A percentile compares a stretch with the other conserved stretches of the same genome.
These are phyloP conservation scores for Catunica adiposa DNA, from an alignment of 2,329 filamentous ascomycete species.

Conservation along the genomic window DNA sequence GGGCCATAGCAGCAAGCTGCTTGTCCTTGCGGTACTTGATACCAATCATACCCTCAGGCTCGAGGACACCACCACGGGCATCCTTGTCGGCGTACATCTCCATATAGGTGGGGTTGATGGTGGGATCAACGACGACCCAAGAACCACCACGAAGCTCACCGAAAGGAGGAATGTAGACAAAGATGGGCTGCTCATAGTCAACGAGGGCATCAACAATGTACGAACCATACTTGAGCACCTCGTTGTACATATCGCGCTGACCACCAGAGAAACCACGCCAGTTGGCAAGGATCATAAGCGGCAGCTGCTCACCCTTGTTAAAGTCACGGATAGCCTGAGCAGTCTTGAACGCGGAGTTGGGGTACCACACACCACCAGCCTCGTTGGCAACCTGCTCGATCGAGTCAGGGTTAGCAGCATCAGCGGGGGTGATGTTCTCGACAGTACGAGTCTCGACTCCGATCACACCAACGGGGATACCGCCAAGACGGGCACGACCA, in stretches of 20 bases:
- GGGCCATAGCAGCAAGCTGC: slow-evolving; percentile 94
- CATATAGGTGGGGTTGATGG: slow-evolving; percentile 92
- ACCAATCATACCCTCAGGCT: slow-evolving; percentile 93
- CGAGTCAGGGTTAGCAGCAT: slow-evolving; percentile 95
- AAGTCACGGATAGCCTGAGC: slow-evolving; percentile 98
- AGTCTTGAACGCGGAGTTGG: slow-evolving; percentile 99
- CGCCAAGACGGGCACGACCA: slow-evolving; percentile 86
- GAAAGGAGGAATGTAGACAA: slow-evolving; percentile 94
- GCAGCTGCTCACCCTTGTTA: slow-evolving; percentile 96
- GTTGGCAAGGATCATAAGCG: slow-evolving; percentile 97
- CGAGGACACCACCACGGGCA: slow-evolving; percentile 86
- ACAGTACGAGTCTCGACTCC: slow-evolving; percentile 89
- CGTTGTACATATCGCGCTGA: slow-evolving; percentile 99
- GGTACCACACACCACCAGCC: slow-evolving; percentile 98
- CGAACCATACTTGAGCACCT: slow-evolving; percentile 97
- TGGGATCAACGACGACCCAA: slow-evolving; percentile 97
- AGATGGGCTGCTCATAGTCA: slow-evolving; percentile 97
- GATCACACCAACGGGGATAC: slow-evolving; percentile 97
- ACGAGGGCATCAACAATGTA: slow-evolving; percentile 97
- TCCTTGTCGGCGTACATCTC: slow-evolving; percentile 99
- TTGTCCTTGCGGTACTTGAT: slow-evolving; percentile 98
- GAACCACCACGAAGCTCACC: slow-evolving; percentile 97
- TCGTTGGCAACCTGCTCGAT: slow-evolving; percentile 90
- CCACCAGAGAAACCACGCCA: slow-evolving; percentile 99
- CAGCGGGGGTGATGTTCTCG: slow-evolving; percentile 91